Evolutionary conservation across 176 grass and related monocot species (phyloP).

Genomic region (Triticum timopheevii): DNA sequence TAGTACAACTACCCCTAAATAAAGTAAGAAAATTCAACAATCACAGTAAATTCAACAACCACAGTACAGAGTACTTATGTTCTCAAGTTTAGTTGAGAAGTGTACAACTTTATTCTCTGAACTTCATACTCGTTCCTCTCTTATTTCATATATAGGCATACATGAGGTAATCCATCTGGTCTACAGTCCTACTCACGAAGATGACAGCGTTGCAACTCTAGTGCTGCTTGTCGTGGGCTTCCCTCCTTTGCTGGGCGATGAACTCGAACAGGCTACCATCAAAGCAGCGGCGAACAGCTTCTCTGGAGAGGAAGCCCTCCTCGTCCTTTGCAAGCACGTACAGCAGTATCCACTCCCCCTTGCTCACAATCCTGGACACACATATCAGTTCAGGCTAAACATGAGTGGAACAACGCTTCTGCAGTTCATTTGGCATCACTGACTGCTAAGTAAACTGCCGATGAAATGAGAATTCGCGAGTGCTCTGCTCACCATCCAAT

Average conservation of each 20-base stretch:
- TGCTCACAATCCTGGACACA: conserved; percentile 45
- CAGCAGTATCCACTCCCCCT: conserved; percentile 64
- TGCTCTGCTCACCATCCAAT: conserved; percentile 40
- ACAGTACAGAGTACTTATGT: too few relatives aligned
- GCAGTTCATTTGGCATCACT: neutral
- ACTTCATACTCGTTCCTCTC: too few relatives aligned
- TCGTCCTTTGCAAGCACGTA: conserved; percentile 72
- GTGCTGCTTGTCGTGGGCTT: neutral
- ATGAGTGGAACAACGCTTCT: neutral
- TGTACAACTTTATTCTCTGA: too few relatives aligned
- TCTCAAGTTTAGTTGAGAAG: too few relatives aligned
- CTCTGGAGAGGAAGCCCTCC: conserved; percentile 57
- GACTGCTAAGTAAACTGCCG: neutral
- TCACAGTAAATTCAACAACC: too few relatives aligned
- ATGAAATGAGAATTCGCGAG: neutral
- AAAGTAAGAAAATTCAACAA: too few relatives aligned
- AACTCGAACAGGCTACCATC: conserved; percentile 81
- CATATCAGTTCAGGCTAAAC: neutral
- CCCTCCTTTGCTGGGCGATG: neutral
- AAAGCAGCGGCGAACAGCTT: conserved; percentile 56
- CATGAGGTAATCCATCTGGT: neutral
- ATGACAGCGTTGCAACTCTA: neutral
- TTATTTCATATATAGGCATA: neutral
- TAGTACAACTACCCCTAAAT: too few relatives aligned
- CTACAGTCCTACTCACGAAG: neutral